Evolutionary conservation across 768 basidiomycete genomes (phyloP).

Genomic region (Clitopilus passeckerianus): DNA sequence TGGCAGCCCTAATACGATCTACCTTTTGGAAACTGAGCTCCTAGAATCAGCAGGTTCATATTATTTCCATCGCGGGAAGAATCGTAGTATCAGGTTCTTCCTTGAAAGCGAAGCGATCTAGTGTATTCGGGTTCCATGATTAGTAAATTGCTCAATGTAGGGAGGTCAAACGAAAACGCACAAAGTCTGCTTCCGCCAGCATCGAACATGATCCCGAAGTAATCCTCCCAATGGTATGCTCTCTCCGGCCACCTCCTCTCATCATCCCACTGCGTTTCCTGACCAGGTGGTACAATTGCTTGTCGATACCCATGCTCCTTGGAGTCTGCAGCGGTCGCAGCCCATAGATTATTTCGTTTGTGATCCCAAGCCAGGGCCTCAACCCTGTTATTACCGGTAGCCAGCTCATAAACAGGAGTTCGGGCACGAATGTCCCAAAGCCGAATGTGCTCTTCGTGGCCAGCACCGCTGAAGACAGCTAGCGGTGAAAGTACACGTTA

Average conservation of each 20-base stretch:
- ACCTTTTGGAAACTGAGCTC: too few relatives aligned
- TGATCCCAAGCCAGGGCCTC: slow-evolving; percentile 27
- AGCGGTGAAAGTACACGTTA: background rate
- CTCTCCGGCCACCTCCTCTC: background rate
- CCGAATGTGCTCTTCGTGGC: slow-evolving; percentile 24
- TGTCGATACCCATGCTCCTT: background rate
- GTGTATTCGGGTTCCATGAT: background rate
- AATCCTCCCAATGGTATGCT: background rate
- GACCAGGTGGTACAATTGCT: background rate
- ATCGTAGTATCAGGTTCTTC: background rate
- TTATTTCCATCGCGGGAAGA: too few relatives aligned
- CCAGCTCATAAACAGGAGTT: slow-evolving; percentile 31
- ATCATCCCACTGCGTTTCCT: background rate
- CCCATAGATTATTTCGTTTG: slow-evolving; percentile 22
- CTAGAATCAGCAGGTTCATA: too few relatives aligned
- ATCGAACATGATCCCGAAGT: background rate
- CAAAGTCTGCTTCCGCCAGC: background rate
- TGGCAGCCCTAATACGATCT: too few relatives aligned
- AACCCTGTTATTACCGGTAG: slow-evolving; percentile 39
- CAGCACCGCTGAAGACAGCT: slow-evolving; percentile 22
- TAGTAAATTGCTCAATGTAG: too few relatives aligned
- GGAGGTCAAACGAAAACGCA: background rate
- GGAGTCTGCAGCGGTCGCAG: slow-evolving; percentile 4
- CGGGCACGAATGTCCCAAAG: slow-evolving; percentile 38
- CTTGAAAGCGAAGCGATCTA: background rate